Percentiles rank a stretch among this genome's conserved stretches.
Conservation (phyloP, 352 stramenopile species). For the Pythium plurisporium region DNA sequence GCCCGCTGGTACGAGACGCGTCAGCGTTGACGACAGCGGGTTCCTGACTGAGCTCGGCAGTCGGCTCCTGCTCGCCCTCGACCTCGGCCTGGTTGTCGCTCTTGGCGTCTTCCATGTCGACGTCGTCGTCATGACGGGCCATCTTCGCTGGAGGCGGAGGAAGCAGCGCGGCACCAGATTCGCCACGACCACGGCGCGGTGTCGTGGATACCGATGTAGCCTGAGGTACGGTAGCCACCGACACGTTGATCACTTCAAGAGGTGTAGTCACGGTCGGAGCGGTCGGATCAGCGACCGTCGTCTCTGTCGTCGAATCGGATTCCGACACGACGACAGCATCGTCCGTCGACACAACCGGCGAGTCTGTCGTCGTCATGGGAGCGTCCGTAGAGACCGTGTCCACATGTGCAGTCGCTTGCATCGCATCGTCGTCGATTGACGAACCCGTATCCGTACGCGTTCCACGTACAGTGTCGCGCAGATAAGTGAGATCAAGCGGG, state of each 20-base stretch:
- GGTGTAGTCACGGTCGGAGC: neutral
- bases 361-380: neutral
- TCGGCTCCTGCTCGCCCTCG: neutral
- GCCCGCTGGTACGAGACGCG: neutral
- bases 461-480: constrained; percentile 47
- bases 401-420: constrained; percentile 1
- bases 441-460: constrained; percentile 5
- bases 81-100: constrained; percentile 3
- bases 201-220: neutral
- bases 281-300: neutral
- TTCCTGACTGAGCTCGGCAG: neutral
- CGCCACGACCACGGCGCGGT: constrained; percentile 5
- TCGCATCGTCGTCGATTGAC: constrained; percentile 22
- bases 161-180: constrained; percentile 10
- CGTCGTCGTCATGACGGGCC: constrained; percentile 7
- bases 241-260: neutral
- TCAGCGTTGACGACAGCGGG: neutral
- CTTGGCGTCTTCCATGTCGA: constrained; percentile 18
- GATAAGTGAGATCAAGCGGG: constrained; percentile 63
- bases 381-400: too few species aligned
- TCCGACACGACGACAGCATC: neutral
- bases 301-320: neutral
- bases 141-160: constrained; percentile 19
- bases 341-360: neutral
- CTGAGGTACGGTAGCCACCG: neutral